Base-by-base conservation (phyloP, 768 basidiomycete genomes). In the Tricholoma sp. region DNA sequence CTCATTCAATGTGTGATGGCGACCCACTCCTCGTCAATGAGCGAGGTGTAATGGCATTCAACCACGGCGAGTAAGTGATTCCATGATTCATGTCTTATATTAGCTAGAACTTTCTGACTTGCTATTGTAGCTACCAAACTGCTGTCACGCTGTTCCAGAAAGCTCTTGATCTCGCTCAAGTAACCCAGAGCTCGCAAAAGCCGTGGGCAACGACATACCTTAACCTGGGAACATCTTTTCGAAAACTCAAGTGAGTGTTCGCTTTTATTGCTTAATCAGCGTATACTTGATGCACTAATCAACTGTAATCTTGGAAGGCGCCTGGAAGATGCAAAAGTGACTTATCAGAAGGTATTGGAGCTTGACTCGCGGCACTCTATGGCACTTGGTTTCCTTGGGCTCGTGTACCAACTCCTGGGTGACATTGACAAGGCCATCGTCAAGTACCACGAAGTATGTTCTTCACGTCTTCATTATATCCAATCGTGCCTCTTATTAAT, bases 21-120 rank as follows among this genome's bases (percentile, higher is more conserved):
- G 97, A 99, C 65, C 95, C 97, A 36, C 74, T 98, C 54, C 76
- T 98, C 47, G 77, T 88, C 54, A 98, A 98, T 66, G 97, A 99
- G 72, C 76, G 90, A 20, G 97, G 94, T 3, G 94, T 98, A 0
- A 89, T 97, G 80, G 88, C 89, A 3, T 97, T 86, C 70, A 90
- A 91, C 64, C 89, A 85, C 57, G 86, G 85, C 71, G 75, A 90
- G 92, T 95, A 65, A 68, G 86, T 74, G 17, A 13, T 42, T 24
- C 10, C 52, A 53, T 13, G 4, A 31, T n/a, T 32, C 44, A 47
- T 47, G 54, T 9, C 24, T 36, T 49, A 3, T 48, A 20, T 48
- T 49, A 24, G 13, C 44, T 44, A 17, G 6, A 33, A 55, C 48
- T 50, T 48, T 59, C 50, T 28, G 39, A 50, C 36, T 11, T 33